phyloP scores from a whole-genome alignment of 2,329 filamentous ascomycete genomes.

The Colletotrichum lentis region DNA sequence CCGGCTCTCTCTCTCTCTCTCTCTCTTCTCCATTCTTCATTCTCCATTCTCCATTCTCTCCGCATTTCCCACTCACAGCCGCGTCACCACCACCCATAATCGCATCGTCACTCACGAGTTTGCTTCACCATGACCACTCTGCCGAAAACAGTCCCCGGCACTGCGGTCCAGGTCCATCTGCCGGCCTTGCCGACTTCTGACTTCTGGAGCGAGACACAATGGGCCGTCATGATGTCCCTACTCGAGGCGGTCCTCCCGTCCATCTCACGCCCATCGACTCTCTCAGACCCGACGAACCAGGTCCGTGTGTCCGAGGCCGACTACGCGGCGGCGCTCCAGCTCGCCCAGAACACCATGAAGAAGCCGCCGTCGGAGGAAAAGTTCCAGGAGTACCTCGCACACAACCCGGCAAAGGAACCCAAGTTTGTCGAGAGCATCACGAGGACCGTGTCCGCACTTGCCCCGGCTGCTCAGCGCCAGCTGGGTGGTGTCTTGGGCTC shows the following conservation, averaged over 20 bases:
- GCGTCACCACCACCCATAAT: background rate
- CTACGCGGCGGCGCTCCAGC: slow-evolving; percentile 57
- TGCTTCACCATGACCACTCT: slow-evolving; percentile 21
- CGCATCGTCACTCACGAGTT: background rate
- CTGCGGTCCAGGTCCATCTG: slow-evolving; percentile 18
- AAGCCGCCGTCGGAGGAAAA: slow-evolving; percentile 52
- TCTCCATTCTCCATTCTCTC: background rate
- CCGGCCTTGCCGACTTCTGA: slow-evolving; percentile 41
- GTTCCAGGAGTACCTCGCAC: slow-evolving; percentile 62
- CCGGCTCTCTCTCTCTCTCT: background rate
- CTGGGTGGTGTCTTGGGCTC: slow-evolving; percentile 52
- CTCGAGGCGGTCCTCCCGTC: slow-evolving; percentile 69
- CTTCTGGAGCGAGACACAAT: slow-evolving; percentile 60
- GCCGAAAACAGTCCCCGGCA: slow-evolving; percentile 14
- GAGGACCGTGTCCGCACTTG: slow-evolving; percentile 51
- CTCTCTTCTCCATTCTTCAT: too few relatives aligned
- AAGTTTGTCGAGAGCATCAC: slow-evolving; percentile 61
- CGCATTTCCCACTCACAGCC: too few relatives aligned
- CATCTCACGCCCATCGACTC: slow-evolving; percentile 55
- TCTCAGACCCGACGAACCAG: slow-evolving; percentile 51
- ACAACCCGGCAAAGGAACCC: slow-evolving; percentile 60
- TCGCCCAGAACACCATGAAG: slow-evolving; percentile 48
- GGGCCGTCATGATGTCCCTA: slow-evolving; percentile 62
- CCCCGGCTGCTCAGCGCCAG: slow-evolving; percentile 46
- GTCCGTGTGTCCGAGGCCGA: slow-evolving; percentile 59